phyloP scores from a whole-genome alignment of 495 filamentous ascomycete genomes.

The Neohortaea acidophila region DNA sequence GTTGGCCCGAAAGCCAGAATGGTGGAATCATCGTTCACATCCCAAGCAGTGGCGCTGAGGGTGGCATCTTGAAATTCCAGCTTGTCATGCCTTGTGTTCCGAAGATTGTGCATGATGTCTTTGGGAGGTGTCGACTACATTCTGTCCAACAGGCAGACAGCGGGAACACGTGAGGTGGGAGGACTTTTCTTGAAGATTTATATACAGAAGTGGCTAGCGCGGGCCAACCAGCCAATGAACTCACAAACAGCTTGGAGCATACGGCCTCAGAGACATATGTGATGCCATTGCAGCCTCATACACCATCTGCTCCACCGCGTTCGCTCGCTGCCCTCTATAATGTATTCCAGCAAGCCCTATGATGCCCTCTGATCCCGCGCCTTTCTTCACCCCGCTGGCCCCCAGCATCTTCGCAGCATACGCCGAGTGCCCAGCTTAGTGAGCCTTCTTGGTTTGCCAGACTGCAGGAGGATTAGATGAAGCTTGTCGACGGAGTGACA shows the following conservation, averaged over 20 bases:
- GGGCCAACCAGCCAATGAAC: constrained; percentile 7
- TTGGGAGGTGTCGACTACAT: not conserved
- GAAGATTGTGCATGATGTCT: constrained; percentile 25
- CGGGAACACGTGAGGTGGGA: too few species aligned
- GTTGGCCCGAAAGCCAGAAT: constrained; percentile 27
- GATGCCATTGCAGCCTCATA: too few species aligned
- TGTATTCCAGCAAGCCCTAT: too few species aligned
- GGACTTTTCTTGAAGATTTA: constrained; percentile 1
- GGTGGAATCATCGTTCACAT: constrained; percentile 20
- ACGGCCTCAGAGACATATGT: too few species aligned
- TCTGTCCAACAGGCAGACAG: too few species aligned
- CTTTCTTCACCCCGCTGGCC: too few species aligned
- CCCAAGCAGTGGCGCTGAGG: constrained; percentile 18
- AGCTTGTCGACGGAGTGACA: not conserved
- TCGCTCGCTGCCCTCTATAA: too few species aligned
- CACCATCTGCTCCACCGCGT: too few species aligned
- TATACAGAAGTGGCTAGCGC: constrained; percentile 1
- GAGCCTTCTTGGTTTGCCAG: constrained; percentile 70
- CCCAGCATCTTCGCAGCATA: too few species aligned
- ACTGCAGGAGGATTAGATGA: constrained; percentile 32
- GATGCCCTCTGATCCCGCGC: too few species aligned
- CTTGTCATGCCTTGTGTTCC: constrained; percentile 18
- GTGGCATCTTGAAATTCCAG: constrained; percentile 14
- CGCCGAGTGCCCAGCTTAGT: constrained; percentile 15
- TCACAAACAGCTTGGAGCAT: constrained; percentile 5